Percentiles rank a stretch among this genome's conserved stretches.
These are phyloP conservation scores for Amanita rubescens DNA, from an alignment of 768 basidiomycete species.

Conservation along the genomic window DNA sequence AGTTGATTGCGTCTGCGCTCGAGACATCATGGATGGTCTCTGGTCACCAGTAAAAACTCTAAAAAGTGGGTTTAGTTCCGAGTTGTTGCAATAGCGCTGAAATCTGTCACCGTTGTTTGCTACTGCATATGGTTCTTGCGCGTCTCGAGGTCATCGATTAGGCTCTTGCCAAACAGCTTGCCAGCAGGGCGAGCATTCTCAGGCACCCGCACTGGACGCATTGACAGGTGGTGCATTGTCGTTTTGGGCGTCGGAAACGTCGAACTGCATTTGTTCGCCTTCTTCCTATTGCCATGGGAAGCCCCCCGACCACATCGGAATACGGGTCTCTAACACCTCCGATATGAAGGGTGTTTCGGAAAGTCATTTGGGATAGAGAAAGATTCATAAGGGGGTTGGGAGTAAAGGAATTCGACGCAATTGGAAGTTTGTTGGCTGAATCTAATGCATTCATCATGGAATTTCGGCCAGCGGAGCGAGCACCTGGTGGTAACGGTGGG, in stretches of 20 bases:
- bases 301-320: slow-evolving; percentile 46
- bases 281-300: slow-evolving; percentile 74
- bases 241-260: slow-evolving; percentile 26
- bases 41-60: slow-evolving; percentile 88
- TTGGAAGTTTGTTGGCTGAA: slow-evolving; percentile 27
- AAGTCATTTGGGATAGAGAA: slow-evolving; percentile 75
- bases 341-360: slow-evolving; percentile 71
- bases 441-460: slow-evolving; percentile 30
- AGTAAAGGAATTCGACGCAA: slow-evolving; percentile 62
- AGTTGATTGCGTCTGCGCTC: slow-evolving; percentile 51
- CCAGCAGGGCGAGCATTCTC: slow-evolving; percentile 57
- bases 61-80: not conserved
- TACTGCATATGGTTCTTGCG: slow-evolving; percentile 78
- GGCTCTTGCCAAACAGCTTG: slow-evolving; percentile 78
- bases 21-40: slow-evolving; percentile 90
- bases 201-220: slow-evolving; percentile 18
- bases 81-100: not conserved
- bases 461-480: slow-evolving; percentile 47
- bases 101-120: slow-evolving; percentile 65
- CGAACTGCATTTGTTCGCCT: slow-evolving; percentile 66
- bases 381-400: slow-evolving; percentile 72
- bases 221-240: slow-evolving; percentile 15
- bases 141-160: slow-evolving; percentile 84
- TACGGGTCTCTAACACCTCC: slow-evolving; percentile 63
- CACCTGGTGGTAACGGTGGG: slow-evolving; percentile 70